Base-by-base conservation (phyloP, 2,329 filamentous ascomycete genomes). In the Sporothrix sp. region DNA sequence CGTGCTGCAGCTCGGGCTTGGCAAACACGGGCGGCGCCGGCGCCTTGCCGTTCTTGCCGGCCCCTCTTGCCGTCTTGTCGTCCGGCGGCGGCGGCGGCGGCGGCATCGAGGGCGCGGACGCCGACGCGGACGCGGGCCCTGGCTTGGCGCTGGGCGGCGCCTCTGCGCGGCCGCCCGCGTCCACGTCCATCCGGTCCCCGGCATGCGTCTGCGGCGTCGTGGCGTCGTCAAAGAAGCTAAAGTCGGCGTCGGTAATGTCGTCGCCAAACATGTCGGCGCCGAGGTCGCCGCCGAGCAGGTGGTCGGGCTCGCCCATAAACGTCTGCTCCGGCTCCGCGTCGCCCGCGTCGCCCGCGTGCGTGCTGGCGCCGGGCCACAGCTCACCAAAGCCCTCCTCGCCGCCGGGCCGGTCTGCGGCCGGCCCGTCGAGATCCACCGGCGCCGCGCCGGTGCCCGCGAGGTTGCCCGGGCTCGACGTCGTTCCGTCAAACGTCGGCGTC, bases 141-240 rank as follows among this genome's bases (percentile, higher is more conserved):
- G n/a, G n/a, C n/a, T n/a, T n/a, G n/a, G n/a, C n/a, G n/a, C n/a
- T n/a, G n/a, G n/a, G n/a, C n/a, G n/a, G n/a, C n/a, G n/a, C n/a
- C n/a, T n/a, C n/a, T n/a, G n/a, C n/a, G n/a, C 27, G 50, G 18
- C 45, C 23, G 7, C 18, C 25, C 1, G 50, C 27, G 23, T 39
- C 50, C 20, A 50, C 30, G 3, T 57, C 51, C 51, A 57, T 49
- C 16, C 28, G 25, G 20, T 36, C 58, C 4, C 66, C 63, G 10
- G 63, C 69, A 3, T 75, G 71, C 25, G 25, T 28, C 25, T 28
- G 25, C 10, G 25, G 25, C 23, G 75, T 67, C 54, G 84, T 81
- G 59, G n/a, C n/a, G n/a, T 91, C 85, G 58, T 91, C 85, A 58
- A 91, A 91, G 64, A 90, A 91, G 62, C 78, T 87, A 62, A 91